Evolutionary conservation across 768 basidiomycete species (phyloP).

Genomic region (Tylopilus plumbeoviolaceoides): DNA sequence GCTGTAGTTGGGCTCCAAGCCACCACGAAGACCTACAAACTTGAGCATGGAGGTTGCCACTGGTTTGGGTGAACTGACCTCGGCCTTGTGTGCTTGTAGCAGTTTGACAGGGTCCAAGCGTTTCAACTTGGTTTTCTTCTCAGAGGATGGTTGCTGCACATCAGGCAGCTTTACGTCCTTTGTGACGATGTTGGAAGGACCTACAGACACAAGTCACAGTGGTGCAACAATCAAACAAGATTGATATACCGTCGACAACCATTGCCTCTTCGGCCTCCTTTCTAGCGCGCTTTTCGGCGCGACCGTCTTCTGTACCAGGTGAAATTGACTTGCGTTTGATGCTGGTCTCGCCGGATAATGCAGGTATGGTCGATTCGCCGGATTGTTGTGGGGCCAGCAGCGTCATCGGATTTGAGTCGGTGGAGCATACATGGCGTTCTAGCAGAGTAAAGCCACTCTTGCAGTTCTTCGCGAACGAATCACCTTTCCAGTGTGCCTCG

Average conservation of each 20-base stretch:
- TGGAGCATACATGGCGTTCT: conserved; percentile 66
- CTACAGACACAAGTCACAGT: conserved; percentile 11
- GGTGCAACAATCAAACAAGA: conserved; percentile 27
- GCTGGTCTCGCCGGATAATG: conserved; percentile 18
- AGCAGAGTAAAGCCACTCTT: conserved; percentile 70
- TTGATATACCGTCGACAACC: conserved; percentile 39
- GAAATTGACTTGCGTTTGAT: conserved; percentile 52
- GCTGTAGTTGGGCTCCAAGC: conserved; percentile 68
- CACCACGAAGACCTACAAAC: conserved; percentile 68
- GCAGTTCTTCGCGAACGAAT: conserved; percentile 60
- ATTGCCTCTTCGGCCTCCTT: conserved; percentile 44
- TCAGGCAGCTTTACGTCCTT: conserved; percentile 23
- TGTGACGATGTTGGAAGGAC: conserved; percentile 1
- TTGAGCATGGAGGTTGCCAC: conserved; percentile 5
- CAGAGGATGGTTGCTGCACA: conserved; percentile 18
- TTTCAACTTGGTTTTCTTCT: conserved; percentile 36
- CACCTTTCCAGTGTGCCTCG: conserved; percentile 76
- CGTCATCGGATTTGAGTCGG: conserved; percentile 35
- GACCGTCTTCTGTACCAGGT: conserved; percentile 43
- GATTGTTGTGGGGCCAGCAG: conserved; percentile 16
- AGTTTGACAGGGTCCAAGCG: conserved; percentile 41
- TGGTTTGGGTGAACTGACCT: conserved; percentile 37
- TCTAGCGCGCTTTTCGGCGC: conserved; percentile 61
- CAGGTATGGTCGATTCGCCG: conserved; percentile 8
- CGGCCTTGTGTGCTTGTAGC: conserved; percentile 57